These are phyloP conservation scores for Collybia sp. DNA, from an alignment of 768 basidiomycete species.

Conservation along the genomic window DNA sequence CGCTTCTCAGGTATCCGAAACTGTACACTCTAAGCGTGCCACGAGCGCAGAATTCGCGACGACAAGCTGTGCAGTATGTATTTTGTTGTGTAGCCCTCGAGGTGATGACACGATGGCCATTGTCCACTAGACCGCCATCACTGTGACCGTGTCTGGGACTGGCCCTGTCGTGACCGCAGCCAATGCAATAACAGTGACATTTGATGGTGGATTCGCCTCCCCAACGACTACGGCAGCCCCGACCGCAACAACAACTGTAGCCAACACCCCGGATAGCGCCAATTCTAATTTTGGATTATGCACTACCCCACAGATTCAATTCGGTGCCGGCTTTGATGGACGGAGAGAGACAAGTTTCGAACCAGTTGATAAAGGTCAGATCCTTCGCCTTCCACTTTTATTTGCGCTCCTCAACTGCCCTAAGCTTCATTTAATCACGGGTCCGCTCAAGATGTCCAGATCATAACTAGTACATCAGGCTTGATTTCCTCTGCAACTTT, in stretches of 20 bases:
- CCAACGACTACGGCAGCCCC: conserved; percentile 13
- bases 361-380: conserved; percentile 43
- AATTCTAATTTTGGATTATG: conserved; percentile 50
- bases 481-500: conserved; percentile 35
- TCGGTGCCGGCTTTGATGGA: conserved; percentile 51
- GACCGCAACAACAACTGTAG: conserved; percentile 11
- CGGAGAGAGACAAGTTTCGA: conserved; percentile 57
- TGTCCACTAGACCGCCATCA: conserved; percentile 25
- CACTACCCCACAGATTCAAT: conserved; percentile 53
- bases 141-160: conserved; percentile 27
- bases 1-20: conserved; percentile 1
- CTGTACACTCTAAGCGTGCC: no score
- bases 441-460: conserved; percentile 6
- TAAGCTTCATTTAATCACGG: neutral
- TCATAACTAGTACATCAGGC: conserved; percentile 46
- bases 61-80: conserved; percentile 15
- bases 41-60: no score
- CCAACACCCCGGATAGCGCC: neutral
- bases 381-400: no score
- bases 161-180: conserved; percentile 20
- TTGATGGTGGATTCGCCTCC: conserved; percentile 15
- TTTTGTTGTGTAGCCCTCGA: neutral
- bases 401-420: neutral
- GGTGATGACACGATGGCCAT: no score
- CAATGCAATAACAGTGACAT: conserved; percentile 22